These are phyloP conservation scores for Candida quercuum DNA, from an alignment of 805 yeast genomes.

Conservation along the genomic window DNA sequence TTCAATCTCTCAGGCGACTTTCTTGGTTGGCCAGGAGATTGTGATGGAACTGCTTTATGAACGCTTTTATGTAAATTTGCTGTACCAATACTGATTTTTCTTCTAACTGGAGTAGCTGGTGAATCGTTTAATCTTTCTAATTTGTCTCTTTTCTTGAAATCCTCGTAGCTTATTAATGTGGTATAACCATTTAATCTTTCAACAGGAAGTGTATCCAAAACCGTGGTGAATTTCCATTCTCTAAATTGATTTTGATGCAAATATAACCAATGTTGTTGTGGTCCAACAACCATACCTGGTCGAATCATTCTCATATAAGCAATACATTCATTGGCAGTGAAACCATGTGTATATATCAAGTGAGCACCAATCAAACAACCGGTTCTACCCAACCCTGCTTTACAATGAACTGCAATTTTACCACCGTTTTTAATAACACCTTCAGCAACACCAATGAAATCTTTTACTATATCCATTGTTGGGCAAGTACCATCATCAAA, in stretches of 20 bases:
- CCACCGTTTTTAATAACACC: slow-evolving; percentile 82
- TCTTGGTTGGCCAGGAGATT: slow-evolving; percentile 97
- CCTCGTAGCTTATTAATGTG: slow-evolving; percentile 58
- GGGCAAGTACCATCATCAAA: slow-evolving; percentile 99
- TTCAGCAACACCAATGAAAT: slow-evolving; percentile 93
- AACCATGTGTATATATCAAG: slow-evolving; percentile 91
- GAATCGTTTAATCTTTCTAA: slow-evolving; percentile 27
- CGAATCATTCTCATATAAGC: slow-evolving; percentile 94
- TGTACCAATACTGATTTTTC: slow-evolving; percentile 61
- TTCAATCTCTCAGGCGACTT: slow-evolving; percentile 40
- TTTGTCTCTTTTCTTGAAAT: slow-evolving; percentile 49
- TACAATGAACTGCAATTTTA: slow-evolving; percentile 97
- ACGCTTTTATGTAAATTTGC: slow-evolving; percentile 59
- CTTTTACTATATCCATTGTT: slow-evolving; percentile 84
- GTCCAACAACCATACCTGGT: slow-evolving; percentile 99
- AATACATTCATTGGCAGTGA: slow-evolving; percentile 95
- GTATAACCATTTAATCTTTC: slow-evolving; percentile 62
- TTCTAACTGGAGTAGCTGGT: slow-evolving; percentile 70
- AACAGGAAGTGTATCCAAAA: slow-evolving; percentile 62
- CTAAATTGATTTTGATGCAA: slow-evolving; percentile 93
- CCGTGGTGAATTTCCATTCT: slow-evolving; percentile 94
- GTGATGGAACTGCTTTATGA: slow-evolving; percentile 78
- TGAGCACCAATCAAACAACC: slow-evolving; percentile 98
- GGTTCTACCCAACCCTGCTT: slow-evolving; percentile 96
- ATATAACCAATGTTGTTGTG: slow-evolving; percentile 98